Percentiles rank a stretch among this genome's conserved stretches.
phyloP scores from a whole-genome alignment of 1,284 basidiomycete species.

The Ganoderma lingzhi region DNA sequence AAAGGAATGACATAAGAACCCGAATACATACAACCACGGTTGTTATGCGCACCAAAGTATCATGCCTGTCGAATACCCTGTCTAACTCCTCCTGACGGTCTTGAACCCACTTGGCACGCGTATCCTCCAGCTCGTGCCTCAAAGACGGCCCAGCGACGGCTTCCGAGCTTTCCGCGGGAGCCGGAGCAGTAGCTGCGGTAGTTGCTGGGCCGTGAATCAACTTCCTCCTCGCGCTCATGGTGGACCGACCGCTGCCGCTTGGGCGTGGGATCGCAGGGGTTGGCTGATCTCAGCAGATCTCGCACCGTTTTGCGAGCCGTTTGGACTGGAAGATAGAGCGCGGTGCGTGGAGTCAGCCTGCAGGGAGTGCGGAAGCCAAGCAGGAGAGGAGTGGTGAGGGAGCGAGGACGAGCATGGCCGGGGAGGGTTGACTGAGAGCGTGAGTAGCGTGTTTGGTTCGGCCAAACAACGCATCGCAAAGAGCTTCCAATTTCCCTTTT shows the following conservation, averaged over 20 bases:
- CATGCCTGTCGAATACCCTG: conserved; percentile 71
- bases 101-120: conserved; percentile 56
- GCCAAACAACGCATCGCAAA: conserved; percentile 39
- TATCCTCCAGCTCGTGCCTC: conserved; percentile 32
- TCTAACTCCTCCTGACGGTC: conserved; percentile 69
- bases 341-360: neutral
- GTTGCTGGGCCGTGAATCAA: conserved; percentile 2
- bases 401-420: conserved; percentile 34
- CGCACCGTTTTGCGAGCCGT: conserved; percentile 62
- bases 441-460: conserved; percentile 41
- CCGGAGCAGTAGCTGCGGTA: neutral
- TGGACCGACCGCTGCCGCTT: conserved; percentile 26
- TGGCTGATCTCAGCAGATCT: conserved; percentile 64
- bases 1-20: conserved; percentile 1
- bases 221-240: conserved; percentile 35
- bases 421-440: conserved; percentile 38
- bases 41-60: conserved; percentile 67
- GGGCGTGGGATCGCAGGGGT: conserved; percentile 27
- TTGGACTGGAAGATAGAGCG: conserved; percentile 46
- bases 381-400: conserved; percentile 31
- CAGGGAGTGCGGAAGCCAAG: conserved; percentile 3
- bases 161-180: neutral
- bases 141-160: neutral
- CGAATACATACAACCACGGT: neutral
- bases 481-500: conserved; percentile 18